A percentile compares a stretch with the other conserved stretches of the same genome.
Conservation (phyloP, 352 stramenopile species). For the Phytophthora crassamura region DNA sequence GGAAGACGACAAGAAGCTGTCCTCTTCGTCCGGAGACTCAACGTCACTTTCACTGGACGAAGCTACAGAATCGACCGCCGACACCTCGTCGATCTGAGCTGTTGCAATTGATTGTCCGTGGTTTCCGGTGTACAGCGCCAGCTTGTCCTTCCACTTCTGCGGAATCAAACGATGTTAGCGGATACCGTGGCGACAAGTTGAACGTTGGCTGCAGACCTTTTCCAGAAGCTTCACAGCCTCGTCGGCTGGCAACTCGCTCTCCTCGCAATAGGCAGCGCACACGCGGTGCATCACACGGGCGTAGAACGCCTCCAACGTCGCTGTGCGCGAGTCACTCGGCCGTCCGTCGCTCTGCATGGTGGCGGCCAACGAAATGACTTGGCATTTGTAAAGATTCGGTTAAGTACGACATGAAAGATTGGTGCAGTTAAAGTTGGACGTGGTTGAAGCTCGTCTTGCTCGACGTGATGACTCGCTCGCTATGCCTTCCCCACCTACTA, state of each 20-base stretch:
- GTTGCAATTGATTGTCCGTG: background rate
- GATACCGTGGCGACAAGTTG: background rate
- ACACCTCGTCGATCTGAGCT: slow-evolving; percentile 2
- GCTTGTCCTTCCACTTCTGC: slow-evolving; percentile 53
- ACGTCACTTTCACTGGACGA: slow-evolving; percentile 4
- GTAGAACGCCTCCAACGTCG: slow-evolving; percentile 59
- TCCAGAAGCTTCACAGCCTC: slow-evolving; percentile 30
- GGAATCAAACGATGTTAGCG: background rate
- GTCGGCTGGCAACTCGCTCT: slow-evolving; percentile 23
- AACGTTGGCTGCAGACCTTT: slow-evolving; percentile 25
- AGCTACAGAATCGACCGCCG: background rate
- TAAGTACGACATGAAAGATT: slow-evolving; percentile 26
- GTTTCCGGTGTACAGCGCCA: slow-evolving; percentile 45
- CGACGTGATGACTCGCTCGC: no score
- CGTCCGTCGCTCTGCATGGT: background rate
- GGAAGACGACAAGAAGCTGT: slow-evolving; percentile 10
- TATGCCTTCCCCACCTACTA: no score
- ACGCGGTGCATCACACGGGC: slow-evolving; percentile 65
- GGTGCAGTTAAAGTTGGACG: background rate
- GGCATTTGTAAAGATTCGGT: background rate
- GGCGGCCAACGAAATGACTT: slow-evolving; percentile 5
- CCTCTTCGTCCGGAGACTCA: slow-evolving; percentile 16
- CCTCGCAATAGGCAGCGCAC: slow-evolving; percentile 48
- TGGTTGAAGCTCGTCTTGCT: no score
- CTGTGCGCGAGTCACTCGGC: slow-evolving; percentile 12